These are phyloP conservation scores for Pythium volutum DNA, from an alignment of 352 stramenopile species.

Conservation along the genomic window DNA sequence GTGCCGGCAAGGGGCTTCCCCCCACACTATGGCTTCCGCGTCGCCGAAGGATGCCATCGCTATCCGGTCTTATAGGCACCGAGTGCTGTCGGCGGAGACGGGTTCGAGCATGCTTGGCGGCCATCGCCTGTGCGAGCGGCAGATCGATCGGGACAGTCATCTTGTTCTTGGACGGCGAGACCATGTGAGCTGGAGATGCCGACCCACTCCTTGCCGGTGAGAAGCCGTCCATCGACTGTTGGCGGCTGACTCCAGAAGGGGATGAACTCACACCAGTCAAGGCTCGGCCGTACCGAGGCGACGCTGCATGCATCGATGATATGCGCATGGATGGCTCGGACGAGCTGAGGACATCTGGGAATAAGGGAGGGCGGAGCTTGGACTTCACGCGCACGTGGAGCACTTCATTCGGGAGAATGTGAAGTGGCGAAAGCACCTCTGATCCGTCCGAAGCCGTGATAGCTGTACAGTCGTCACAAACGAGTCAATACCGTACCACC, in stretches of 20 bases:
- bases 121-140: constrained; percentile 9
- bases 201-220: constrained; percentile 7
- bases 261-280: background rate
- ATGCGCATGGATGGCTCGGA: constrained; percentile 4
- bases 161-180: constrained; percentile 18
- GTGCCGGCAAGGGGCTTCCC: background rate
- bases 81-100: constrained; percentile 32
- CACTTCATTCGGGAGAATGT: constrained; percentile 71
- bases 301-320: constrained; percentile 13
- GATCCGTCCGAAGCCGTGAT: constrained; percentile 50
- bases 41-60: constrained; percentile 10
- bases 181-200: constrained; percentile 2
- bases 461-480: constrained; percentile 25
- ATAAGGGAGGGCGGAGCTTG: constrained; percentile 32
- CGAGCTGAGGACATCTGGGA: constrained; percentile 10
- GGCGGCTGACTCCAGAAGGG: background rate
- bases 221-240: constrained; percentile 9
- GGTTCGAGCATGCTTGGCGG: constrained; percentile 16
- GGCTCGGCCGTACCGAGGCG: constrained; percentile 13
- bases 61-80: constrained; percentile 14
- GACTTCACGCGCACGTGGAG: constrained; percentile 63
- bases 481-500: too few relatives aligned
- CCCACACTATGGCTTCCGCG: constrained; percentile 26
- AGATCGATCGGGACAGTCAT: constrained; percentile 11
- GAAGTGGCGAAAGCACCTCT: constrained; percentile 66